These are phyloP conservation scores for Aspergillus persii DNA, from an alignment of 2,329 filamentous ascomycete species.

Conservation along the genomic window DNA sequence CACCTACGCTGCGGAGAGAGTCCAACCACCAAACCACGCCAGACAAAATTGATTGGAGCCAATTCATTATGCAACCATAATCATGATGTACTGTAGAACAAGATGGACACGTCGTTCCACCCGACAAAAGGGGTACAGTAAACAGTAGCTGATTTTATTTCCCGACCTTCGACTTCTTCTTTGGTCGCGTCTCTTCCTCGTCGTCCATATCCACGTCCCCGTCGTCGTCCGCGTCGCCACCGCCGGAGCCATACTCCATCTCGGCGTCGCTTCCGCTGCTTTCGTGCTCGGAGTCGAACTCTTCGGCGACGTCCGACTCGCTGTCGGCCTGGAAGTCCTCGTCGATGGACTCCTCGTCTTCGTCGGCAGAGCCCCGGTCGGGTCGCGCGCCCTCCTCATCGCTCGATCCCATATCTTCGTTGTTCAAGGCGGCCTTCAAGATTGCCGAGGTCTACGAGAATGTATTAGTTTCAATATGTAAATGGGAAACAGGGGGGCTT, in stretches of 20 bases:
- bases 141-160: conserved; percentile 26
- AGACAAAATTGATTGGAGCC: neutral
- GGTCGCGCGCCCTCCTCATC: conserved; percentile 72
- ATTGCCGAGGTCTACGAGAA: conserved; percentile 51
- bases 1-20: neutral
- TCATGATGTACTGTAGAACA: neutral
- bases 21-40: too few relatives aligned
- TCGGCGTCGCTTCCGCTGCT: conserved; percentile 69
- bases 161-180: conserved; percentile 61
- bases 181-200: conserved; percentile 56
- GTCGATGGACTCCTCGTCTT: conserved; percentile 92
- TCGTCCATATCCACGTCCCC: conserved; percentile 32
- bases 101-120: neutral
- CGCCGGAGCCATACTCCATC: conserved; percentile 51
- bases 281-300: conserved; percentile 89
- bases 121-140: neutral
- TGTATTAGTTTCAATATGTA: conserved; percentile 21
- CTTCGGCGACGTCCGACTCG: conserved; percentile 93
- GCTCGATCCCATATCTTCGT: conserved; percentile 79
- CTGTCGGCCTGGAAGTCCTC: conserved; percentile 93
- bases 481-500: neutral
- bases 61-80: conserved; percentile 17
- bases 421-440: conserved; percentile 76
- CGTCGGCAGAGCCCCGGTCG: conserved; percentile 87
- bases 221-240: conserved; percentile 35